Conservation (phyloP, 768 basidiomycete genomes). For the Glaciozyma martinii region DNA sequence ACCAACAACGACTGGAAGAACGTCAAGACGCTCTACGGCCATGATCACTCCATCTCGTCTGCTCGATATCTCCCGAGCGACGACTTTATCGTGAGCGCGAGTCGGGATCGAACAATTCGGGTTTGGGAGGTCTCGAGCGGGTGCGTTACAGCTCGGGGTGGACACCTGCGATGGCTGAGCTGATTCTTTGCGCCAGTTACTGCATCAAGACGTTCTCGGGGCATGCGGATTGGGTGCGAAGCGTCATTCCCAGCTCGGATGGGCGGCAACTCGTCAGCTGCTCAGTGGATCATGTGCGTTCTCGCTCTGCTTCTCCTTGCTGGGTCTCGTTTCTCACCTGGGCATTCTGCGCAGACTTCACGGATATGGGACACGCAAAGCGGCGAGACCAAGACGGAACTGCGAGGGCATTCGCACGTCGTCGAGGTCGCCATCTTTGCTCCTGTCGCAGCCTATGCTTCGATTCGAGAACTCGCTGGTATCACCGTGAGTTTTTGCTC, state of each 20-base stretch:
- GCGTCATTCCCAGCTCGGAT: conserved; percentile 49
- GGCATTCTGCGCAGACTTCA: conserved; percentile 51
- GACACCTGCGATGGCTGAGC: neutral
- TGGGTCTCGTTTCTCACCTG: conserved; percentile 1
- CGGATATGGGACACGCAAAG: conserved; percentile 63
- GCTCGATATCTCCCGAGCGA: conserved; percentile 79
- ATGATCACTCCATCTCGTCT: conserved; percentile 82
- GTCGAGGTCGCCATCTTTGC: conserved; percentile 75
- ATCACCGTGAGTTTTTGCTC: conserved; percentile 44
- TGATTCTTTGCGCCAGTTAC: conserved; percentile 45
- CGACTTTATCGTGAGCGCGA: conserved; percentile 72
- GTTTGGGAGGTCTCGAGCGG: conserved; percentile 79
- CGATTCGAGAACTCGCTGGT: conserved; percentile 68
- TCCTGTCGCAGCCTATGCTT: conserved; percentile 61
- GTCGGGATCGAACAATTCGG: conserved; percentile 75
- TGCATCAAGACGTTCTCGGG: conserved; percentile 65
- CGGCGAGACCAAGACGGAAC: conserved; percentile 68
- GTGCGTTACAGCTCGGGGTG: conserved; percentile 46
- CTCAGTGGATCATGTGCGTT: conserved; percentile 73
- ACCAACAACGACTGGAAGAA: conserved; percentile 83
- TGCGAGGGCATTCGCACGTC: conserved; percentile 79
- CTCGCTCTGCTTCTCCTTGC: neutral
- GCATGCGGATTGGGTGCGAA: conserved; percentile 78
- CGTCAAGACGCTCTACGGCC: conserved; percentile 72
- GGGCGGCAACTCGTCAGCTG: conserved; percentile 67